Conservation (phyloP, 768 basidiomycete genomes). For the Suillus americanus region DNA sequence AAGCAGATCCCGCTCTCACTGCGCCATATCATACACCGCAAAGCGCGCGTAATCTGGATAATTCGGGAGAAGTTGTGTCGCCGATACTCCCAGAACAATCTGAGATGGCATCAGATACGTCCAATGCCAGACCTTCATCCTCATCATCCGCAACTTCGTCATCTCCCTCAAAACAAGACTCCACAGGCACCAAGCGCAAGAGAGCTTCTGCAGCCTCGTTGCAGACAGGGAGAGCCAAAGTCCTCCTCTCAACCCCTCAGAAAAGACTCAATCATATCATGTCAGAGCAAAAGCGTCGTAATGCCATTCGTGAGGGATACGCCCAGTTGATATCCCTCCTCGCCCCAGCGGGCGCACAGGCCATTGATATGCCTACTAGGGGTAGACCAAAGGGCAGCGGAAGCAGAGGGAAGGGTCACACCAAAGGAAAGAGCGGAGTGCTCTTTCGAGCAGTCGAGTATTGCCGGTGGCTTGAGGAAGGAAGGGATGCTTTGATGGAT, state of each 20-base stretch:
- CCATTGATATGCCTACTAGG: slow-evolving; percentile 72
- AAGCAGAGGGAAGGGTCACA: slow-evolving; percentile 58
- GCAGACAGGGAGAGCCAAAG: slow-evolving; percentile 47
- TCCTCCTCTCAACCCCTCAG: slow-evolving; percentile 78
- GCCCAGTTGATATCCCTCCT: slow-evolving; percentile 81
- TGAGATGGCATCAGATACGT: not conserved
- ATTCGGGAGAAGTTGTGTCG: slow-evolving; percentile 3
- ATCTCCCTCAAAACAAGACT: slow-evolving; percentile 14
- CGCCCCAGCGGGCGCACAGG: slow-evolving; percentile 72
- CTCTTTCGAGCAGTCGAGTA: slow-evolving; percentile 87
- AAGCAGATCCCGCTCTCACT: slow-evolving; percentile 34
- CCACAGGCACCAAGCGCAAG: slow-evolving; percentile 22
- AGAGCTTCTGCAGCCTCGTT: slow-evolving; percentile 18
- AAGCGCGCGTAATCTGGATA: not conserved
- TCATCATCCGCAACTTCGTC: slow-evolving; percentile 11
- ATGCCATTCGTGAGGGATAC: slow-evolving; percentile 89
- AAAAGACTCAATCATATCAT: slow-evolving; percentile 92
- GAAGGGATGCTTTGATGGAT: slow-evolving; percentile 62
- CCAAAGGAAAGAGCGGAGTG: slow-evolving; percentile 88
- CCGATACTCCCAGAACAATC: slow-evolving; percentile 1
- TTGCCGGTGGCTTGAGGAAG: slow-evolving; percentile 83
- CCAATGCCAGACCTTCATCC: slow-evolving; percentile 4
- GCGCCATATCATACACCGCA: slow-evolving; percentile 10
- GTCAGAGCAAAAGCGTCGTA: slow-evolving; percentile 91
- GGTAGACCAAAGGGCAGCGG: slow-evolving; percentile 82